Base-by-base conservation (phyloP, 176 grass and related monocot genomes). In the Musa troglodytarum region DNA sequence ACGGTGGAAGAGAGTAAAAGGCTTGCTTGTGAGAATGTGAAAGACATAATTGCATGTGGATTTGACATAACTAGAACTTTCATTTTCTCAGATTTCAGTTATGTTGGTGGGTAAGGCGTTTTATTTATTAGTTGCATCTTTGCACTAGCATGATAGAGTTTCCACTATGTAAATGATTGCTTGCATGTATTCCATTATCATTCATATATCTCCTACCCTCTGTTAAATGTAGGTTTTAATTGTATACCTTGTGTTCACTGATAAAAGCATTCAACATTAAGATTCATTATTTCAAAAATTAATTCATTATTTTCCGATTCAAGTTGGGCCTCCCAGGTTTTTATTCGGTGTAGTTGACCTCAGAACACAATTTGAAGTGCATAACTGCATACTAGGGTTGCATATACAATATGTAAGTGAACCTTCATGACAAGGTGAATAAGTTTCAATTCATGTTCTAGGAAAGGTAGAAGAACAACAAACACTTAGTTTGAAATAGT, bases 11-110 rank as follows among this genome's bases (percentile, higher is more conserved):
- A 98, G 78, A 87, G 51, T 74, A 79, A 87, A 86, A 93, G 94
- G 83, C 90, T 98, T 75, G 90, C 90, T 23, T 88, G 88, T 76
- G 88, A 98, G 84, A 98, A 98, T 84, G 90, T 90, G 19, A 98
- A 98, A 79, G 94, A 98, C 77, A 93, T 98, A 70, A 98, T 98
- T 81, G 94, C 94, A 28, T 98, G 94, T 63, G 90, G 90, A 54
- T 93, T 93, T 66, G 95, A 98, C 81, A 52, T 98, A 53, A 80
- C 86, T 54, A 91, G 81, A 81, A 98, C 95, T 49, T 98, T 98
- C 19, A 91, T 99, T 74, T 99, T 99, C 76, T 69, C 90, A 2
- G 84, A 99, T 89, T 99, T 94, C 70, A 76, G 52, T 85, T 99
- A 69, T 76, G 89, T 94, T 69, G 86, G 87, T 75, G 88, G 88